A percentile compares a stretch with the other conserved stretches of the same genome.
Conservation (phyloP, 2,329 filamentous ascomycete species). For the Penicillium sp. region DNA sequence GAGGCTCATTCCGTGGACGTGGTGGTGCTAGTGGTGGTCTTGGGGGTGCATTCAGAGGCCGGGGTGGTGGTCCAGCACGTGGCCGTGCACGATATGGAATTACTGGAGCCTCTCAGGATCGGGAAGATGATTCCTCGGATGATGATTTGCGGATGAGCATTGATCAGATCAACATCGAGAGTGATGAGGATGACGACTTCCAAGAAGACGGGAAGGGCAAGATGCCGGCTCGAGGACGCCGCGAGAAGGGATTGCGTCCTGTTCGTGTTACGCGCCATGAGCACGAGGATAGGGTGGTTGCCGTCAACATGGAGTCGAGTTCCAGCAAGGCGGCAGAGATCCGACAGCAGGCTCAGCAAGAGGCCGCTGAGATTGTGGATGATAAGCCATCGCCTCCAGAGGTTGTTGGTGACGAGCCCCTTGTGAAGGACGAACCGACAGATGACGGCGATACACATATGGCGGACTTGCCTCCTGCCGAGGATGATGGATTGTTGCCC, state of each 20-base stretch:
- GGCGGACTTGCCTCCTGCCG: constrained; percentile 32
- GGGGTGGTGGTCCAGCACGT: constrained; percentile 23
- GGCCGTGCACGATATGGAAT: constrained; percentile 29
- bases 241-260: constrained; percentile 45
- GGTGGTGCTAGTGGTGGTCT: constrained; percentile 16
- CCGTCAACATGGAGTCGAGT: constrained; percentile 56
- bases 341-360: constrained; percentile 34
- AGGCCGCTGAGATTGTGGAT: constrained; percentile 33
- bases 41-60: constrained; percentile 24
- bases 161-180: constrained; percentile 58
- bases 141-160: constrained; percentile 57
- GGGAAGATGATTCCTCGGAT: constrained; percentile 34
- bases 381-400: constrained; percentile 13
- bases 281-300: constrained; percentile 55
- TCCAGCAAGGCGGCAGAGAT: constrained; percentile 46
- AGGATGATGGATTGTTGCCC: constrained; percentile 38
- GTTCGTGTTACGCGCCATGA: constrained; percentile 58
- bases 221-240: constrained; percentile 24
- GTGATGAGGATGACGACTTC: constrained; percentile 42
- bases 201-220: constrained; percentile 35
- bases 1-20: constrained; percentile 8
- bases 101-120: constrained; percentile 22
- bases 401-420: constrained; percentile 23
- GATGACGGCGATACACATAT: constrained; percentile 48
- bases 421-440: constrained; percentile 56